Conservation (phyloP, 768 basidiomycete genomes). For the Pulveroboletus sp. region DNA sequence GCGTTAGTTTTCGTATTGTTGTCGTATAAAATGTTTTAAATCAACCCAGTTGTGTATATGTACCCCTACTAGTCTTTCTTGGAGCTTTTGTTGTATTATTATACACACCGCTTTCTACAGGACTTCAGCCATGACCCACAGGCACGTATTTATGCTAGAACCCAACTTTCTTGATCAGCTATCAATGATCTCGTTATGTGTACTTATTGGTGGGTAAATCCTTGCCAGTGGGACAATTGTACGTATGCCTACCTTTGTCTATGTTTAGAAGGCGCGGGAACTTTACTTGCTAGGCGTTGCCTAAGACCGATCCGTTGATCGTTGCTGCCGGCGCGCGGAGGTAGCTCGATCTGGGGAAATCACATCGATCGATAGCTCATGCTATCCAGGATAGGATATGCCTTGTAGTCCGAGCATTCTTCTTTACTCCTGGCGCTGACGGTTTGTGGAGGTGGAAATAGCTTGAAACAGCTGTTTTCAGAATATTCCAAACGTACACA, state of each 20-base stretch:
- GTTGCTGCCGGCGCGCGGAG: conserved; percentile 20
- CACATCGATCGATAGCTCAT: conserved; percentile 19
- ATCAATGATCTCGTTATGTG: conserved; percentile 25
- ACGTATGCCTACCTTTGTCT: not conserved
- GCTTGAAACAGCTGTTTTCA: not conserved
- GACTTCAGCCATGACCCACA: conserved; percentile 9
- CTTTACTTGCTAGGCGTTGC: not conserved
- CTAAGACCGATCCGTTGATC: conserved; percentile 17
- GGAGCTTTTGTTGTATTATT: conserved; percentile 28
- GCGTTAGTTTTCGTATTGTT: conserved; percentile 18
- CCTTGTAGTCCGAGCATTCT: not conserved
- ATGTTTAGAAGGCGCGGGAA: conserved; percentile 11
- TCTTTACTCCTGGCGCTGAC: not conserved
- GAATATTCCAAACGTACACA: conserved; percentile 9
- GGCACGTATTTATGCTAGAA: conserved; percentile 23
- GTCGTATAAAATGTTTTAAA: conserved; percentile 22
- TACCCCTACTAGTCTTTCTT: conserved; percentile 27
- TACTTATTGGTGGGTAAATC: conserved; percentile 16
- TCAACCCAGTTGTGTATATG: conserved; percentile 16
- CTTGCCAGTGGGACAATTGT: conserved; percentile 4
- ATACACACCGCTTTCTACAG: conserved; percentile 21
- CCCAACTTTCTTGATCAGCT: conserved; percentile 22
- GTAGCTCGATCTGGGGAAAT: conserved; percentile 15
- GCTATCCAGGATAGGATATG: conserved; percentile 8
- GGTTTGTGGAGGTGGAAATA: not conserved